phyloP scores from a whole-genome alignment of 2,329 filamentous ascomycete species.

The Sarocladiaceae sp. region DNA sequence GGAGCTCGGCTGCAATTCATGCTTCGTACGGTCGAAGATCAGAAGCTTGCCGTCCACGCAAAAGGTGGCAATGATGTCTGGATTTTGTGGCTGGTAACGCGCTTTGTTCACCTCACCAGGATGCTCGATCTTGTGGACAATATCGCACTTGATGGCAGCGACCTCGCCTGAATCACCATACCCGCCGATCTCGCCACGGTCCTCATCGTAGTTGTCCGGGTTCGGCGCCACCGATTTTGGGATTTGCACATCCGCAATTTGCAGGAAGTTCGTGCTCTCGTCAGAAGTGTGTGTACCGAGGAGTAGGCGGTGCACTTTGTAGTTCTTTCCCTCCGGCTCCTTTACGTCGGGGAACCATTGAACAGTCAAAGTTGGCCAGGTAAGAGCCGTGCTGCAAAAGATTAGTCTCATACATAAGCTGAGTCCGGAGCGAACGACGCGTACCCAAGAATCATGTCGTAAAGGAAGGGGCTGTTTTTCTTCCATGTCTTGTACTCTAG shows the following conservation, averaged over 20 bases:
- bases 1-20: conserved; percentile 66
- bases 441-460: conserved; percentile 89
- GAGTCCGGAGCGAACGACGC: no score
- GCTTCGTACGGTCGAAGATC: conserved; percentile 95
- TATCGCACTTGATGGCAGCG: conserved; percentile 76
- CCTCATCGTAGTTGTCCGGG: conserved; percentile 82
- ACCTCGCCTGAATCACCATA: conserved; percentile 73
- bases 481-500: conserved; percentile 99
- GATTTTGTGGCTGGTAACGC: conserved; percentile 95
- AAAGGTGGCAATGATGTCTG: conserved; percentile 92
- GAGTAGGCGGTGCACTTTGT: conserved; percentile 81
- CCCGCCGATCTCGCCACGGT: conserved; percentile 88
- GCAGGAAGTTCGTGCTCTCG: conserved; percentile 81
- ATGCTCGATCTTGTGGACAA: conserved; percentile 95
- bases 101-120: conserved; percentile 98
- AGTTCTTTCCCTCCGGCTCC: conserved; percentile 80
- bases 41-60: conserved; percentile 83
- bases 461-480: conserved; percentile 97
- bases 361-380: conserved; percentile 95
- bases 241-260: conserved; percentile 91
- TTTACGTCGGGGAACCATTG: conserved; percentile 98
- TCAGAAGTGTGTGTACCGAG: conserved; percentile 93
- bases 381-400: conserved; percentile 69
- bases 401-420: no score
- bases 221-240: conserved; percentile 74